Base-by-base conservation (phyloP, 805 yeast species). In the Candida manassasensis region DNA sequence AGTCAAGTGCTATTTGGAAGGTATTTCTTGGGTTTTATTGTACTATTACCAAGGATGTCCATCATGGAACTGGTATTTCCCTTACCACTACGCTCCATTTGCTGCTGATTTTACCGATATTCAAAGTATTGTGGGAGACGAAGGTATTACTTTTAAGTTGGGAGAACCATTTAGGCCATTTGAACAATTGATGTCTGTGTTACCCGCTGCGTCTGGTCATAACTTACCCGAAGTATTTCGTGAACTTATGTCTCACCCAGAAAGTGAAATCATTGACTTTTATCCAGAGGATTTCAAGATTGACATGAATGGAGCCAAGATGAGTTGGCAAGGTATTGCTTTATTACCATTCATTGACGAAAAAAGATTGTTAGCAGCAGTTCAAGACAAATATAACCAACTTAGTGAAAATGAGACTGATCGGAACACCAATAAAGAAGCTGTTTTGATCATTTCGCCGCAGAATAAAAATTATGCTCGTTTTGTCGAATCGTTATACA, bases 21-120 rank as follows among this genome's bases (percentile, higher is more conserved):
- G 99, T 42, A 84, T 93, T 3, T 79, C 96, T n/a, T 93, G 99
- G 99, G 95, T 82, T 1, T 67, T 93, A 44, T 61, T 86, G 36
- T 93, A 93, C 57, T 93, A 93, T 61, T 90, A 86, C 58, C 97
- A 93, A 59, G 97, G 97, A 2, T 90, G 97, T 62, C 95, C 96
- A 0, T 90, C 97, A 0, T 93, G 99, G 99, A 81, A 81, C 37
- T 93, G 98, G 98, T 93, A 78, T 58, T 93, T 82, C 50, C 98
- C 97, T 0, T 90, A 81, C 55, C 97, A 93, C 54, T 94, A 93
- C 63, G 97, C 98, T 0, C 99, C 99, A 15, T 89, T 93, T 69
- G 97, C 97, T 0, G 73, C 81, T 4, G 99, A 93, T 57, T 84
- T 93, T 50, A 67, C 58, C 2, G 75, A 78, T 31, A 52, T 83